Percentiles rank a stretch among this genome's conserved stretches.
Evolutionary conservation across 257 asterid genomes (phyloP).

Genomic region (Solanum clarkiae): DNA sequence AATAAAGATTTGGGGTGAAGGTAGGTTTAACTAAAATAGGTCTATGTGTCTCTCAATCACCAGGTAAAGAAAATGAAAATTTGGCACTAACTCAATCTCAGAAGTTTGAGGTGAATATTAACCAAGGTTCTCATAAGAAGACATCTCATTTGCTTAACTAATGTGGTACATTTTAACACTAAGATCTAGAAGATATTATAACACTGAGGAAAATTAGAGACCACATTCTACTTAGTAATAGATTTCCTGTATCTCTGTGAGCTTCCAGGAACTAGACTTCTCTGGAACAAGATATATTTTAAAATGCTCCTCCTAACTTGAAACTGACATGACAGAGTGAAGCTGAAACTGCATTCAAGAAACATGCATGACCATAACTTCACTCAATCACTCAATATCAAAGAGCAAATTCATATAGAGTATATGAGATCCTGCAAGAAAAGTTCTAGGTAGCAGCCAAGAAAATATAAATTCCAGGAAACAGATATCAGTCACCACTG

Average conservation of each 20-base stretch:
- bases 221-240: neutral
- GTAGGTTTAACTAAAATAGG: neutral
- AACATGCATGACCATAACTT: neutral
- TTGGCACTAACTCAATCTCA: neutral
- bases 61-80: neutral
- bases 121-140: neutral
- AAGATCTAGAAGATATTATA: neutral
- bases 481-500: neutral
- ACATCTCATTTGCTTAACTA: neutral
- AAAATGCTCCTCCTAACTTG: neutral
- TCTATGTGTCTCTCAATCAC: neutral
- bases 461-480: neutral
- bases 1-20: neutral
- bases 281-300: neutral
- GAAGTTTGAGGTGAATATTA: neutral
- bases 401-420: neutral
- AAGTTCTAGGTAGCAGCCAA: neutral
- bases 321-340: neutral
- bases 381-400: neutral
- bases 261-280: neutral
- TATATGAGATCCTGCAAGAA: neutral
- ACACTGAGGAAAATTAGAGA: neutral
- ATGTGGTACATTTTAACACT: neutral
- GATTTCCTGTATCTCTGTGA: neutral
- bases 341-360: neutral